Conservation (phyloP, 495 filamentous ascomycete species). For the Podospora bellae-mahoneyi region DNA sequence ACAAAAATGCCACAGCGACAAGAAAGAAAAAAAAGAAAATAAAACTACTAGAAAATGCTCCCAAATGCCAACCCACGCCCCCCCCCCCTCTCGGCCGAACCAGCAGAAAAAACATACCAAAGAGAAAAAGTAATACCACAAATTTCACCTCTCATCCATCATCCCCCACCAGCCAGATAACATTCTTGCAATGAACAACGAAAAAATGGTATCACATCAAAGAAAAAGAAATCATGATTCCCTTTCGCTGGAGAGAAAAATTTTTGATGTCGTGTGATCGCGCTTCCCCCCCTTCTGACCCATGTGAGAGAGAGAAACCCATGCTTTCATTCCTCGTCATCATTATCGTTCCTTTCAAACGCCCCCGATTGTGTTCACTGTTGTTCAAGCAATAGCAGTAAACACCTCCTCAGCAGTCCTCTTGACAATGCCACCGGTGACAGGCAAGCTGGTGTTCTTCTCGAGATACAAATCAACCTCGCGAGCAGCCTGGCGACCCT, state of each 20-base stretch:
- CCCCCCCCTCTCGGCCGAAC: background rate
- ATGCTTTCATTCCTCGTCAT: background rate
- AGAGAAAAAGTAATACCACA: background rate
- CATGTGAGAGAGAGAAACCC: background rate
- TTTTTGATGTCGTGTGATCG: background rate
- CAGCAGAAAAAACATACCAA: background rate
- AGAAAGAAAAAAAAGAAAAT: background rate
- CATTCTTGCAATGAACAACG: background rate
- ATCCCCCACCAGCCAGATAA: background rate
- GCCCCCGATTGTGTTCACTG: background rate
- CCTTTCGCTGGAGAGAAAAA: background rate
- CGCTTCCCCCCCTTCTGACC: background rate
- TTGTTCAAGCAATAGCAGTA: conserved; percentile 26
- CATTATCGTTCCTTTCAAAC: background rate
- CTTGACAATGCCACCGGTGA: conserved; percentile 93
- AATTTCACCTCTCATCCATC: background rate
- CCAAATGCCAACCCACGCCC: background rate
- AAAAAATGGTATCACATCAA: conserved; percentile 7
- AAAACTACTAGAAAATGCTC: background rate
- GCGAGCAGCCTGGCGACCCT: conserved; percentile 89
- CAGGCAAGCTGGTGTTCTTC: conserved; percentile 75
- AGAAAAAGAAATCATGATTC: background rate
- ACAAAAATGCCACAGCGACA: background rate
- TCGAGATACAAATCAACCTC: conserved; percentile 91
- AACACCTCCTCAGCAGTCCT: conserved; percentile 68